phyloP scores from a whole-genome alignment of 768 basidiomycete genomes.

The Termitomyces sp. region DNA sequence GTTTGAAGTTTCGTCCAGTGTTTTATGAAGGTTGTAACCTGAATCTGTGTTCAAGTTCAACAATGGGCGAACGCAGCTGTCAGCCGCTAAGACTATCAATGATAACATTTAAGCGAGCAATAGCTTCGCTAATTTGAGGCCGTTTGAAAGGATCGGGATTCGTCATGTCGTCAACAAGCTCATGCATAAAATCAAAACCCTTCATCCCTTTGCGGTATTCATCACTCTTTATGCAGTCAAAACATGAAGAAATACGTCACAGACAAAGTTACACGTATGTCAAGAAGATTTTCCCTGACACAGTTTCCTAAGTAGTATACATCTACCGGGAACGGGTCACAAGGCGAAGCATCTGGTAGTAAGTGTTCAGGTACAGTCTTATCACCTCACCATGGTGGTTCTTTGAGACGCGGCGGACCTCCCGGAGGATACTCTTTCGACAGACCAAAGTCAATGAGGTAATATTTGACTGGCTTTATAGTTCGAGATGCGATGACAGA shows the following conservation, averaged over 20 bases:
- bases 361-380: background rate
- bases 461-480: conserved; percentile 3
- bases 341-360: too few relatives aligned
- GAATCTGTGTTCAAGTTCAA: background rate
- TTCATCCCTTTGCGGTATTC: background rate
- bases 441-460: conserved; percentile 17
- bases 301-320: too few relatives aligned
- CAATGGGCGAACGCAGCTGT: background rate
- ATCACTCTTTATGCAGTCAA: background rate
- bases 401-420: background rate
- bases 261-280: too few relatives aligned
- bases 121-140: too few relatives aligned
- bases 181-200: background rate
- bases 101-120: background rate
- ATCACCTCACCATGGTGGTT: conserved; percentile 3
- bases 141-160: too few relatives aligned
- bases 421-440: conserved; percentile 12
- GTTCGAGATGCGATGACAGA: conserved; percentile 10
- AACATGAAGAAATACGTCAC: too few relatives aligned
- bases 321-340: too few relatives aligned
- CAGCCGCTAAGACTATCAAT: background rate
- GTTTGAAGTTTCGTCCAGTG: background rate
- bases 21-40: background rate
- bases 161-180: too few relatives aligned
- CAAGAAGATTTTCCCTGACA: too few relatives aligned